A percentile compares a stretch with the other conserved stretches of the same genome.
These are phyloP conservation scores for Neofusicoccum cordaticola DNA, from an alignment of 2,329 filamentous ascomycete species.

Conservation along the genomic window DNA sequence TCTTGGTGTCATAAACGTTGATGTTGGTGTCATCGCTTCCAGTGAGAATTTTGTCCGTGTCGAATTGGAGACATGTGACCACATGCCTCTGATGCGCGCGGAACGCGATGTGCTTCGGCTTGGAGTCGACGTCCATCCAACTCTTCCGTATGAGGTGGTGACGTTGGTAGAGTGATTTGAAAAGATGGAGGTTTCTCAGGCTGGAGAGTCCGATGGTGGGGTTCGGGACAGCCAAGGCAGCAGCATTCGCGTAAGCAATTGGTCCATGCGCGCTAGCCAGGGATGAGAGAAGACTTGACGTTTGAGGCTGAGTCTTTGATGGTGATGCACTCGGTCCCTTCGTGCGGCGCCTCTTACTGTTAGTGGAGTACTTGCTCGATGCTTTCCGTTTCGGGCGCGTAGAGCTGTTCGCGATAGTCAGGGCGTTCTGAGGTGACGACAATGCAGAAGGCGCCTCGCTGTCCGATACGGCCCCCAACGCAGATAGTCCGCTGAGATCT, in stretches of 20 bases:
- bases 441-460: constrained; percentile 30
- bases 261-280: constrained; percentile 69
- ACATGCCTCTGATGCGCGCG: constrained; percentile 95
- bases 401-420: constrained; percentile 19
- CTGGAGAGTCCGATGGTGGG: constrained; percentile 75
- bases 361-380: constrained; percentile 35
- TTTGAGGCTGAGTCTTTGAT: constrained; percentile 35
- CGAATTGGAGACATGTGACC: constrained; percentile 96
- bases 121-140: constrained; percentile 81
- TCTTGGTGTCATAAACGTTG: constrained; percentile 96
- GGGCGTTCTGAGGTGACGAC: constrained; percentile 19
- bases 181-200: constrained; percentile 82
- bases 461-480: constrained; percentile 36
- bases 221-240: constrained; percentile 77
- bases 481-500: constrained; percentile 65
- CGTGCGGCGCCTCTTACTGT: constrained; percentile 54
- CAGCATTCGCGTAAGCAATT: constrained; percentile 79
- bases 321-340: constrained; percentile 50
- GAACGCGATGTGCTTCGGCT: constrained; percentile 90
- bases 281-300: constrained; percentile 47
- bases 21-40: constrained; percentile 97
- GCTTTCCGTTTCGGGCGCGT: constrained; percentile 40
- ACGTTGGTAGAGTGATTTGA: constrained; percentile 92
- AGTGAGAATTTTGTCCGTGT: constrained; percentile 96
- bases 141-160: constrained; percentile 86